These are phyloP conservation scores for Arabis hirsuta DNA, from an alignment of 345 rosid genomes.

Conservation along the genomic window DNA sequence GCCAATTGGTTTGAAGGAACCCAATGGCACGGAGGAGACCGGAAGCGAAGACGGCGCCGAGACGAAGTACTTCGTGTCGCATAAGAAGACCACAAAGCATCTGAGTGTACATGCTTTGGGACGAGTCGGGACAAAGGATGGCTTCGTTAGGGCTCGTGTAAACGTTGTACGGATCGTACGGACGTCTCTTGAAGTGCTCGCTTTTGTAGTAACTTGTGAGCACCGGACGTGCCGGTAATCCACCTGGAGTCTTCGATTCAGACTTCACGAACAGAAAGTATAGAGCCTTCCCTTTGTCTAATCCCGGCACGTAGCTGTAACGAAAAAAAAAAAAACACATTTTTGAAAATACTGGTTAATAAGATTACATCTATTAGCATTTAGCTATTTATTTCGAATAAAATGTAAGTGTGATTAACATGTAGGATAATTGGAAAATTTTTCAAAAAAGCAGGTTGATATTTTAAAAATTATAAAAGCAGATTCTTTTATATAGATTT, in stretches of 20 bases:
- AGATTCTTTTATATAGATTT: too few relatives aligned
- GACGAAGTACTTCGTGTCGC: conserved; percentile 76
- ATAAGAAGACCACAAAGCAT: conserved; percentile 84
- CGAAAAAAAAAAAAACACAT: background rate
- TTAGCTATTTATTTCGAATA: background rate
- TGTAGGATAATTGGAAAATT: too few relatives aligned
- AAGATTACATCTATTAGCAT: background rate
- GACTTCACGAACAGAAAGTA: conserved; percentile 77
- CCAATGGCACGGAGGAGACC: conserved; percentile 81
- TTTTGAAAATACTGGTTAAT: background rate
- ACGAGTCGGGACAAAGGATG: conserved; percentile 79
- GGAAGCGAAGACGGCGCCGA: conserved; percentile 91
- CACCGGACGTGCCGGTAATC: conserved; percentile 87
- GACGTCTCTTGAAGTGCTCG: conserved; percentile 68
- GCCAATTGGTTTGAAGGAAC: conserved; percentile 78
- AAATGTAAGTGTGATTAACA: background rate
- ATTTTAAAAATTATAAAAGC: too few relatives aligned
- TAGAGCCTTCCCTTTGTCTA: conserved; percentile 85
- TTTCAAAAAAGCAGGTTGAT: too few relatives aligned
- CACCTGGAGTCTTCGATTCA: conserved; percentile 79
- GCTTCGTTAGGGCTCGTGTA: conserved; percentile 89
- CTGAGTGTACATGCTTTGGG: conserved; percentile 91
- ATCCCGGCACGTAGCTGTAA: conserved; percentile 68
- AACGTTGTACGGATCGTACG: conserved; percentile 72
- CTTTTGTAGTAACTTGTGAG: conserved; percentile 92